Evolutionary conservation across 2,329 filamentous ascomycete species (phyloP), one percentile per base, ranked within the genome.

Genomic region (Apiospora pterosperma): DNA sequence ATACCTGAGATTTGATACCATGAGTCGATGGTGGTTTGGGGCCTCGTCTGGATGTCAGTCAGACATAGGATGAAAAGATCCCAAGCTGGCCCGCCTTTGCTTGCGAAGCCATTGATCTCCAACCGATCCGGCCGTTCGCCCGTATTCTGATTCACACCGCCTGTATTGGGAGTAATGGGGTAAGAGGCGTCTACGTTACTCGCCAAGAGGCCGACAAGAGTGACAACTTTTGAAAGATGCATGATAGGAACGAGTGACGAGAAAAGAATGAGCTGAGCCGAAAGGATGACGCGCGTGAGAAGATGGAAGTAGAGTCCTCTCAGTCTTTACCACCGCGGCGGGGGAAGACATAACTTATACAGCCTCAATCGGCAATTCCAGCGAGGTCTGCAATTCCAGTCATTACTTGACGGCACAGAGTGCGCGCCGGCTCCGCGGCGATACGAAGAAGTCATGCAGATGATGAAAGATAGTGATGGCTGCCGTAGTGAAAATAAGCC

Each of bases 1-100:
- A 28, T 42, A 61, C 67, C 67, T n/a, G 66, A 61, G 36, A 67
- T 63, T 44, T 67, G 67, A 39, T 64, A 69, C 31, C 58, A 68
- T 14, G 67, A 68, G 39, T 63, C 62, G 14, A 63, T 58, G n/a
- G 21, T 34, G 36, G 21, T 63, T 34, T 63, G 61, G 21, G 61
- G 61, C 21, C 61, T 36, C 7, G 44, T 23, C 8, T 63, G 61
- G 5, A 63, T 39, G 16, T 63, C 61, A 10, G 21, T 48, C 42
- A 63, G 16, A 23, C 61, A 63, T 36, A 58, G 44, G 19, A 63
- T 34, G 44, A 63, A 63, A 1, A 63, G 25, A n/a, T 63, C 61
- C 61, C 61, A 63, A 41, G 34, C 42, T 4, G 61, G 61, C 10
- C 44, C 36, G 14, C 44, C 44, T 7, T 19, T 31, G 21, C 42